Conservation (phyloP, 495 filamentous ascomycete genomes). For the Neurospora sp. region DNA sequence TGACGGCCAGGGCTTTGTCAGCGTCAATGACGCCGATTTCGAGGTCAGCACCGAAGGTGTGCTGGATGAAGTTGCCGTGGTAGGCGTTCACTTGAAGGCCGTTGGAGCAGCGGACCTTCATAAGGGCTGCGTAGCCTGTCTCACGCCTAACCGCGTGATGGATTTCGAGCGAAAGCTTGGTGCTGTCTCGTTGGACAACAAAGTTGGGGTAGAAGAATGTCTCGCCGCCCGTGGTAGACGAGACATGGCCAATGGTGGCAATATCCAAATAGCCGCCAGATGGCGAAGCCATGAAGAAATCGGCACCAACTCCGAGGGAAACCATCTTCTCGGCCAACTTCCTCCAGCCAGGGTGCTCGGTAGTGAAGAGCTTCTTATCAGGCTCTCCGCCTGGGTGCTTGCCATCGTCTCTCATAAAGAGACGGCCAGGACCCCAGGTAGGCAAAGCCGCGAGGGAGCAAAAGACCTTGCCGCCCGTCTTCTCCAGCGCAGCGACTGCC, state of each 20-base stretch:
- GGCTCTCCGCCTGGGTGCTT: slow-evolving; percentile 79
- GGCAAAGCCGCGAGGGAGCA: slow-evolving; percentile 77
- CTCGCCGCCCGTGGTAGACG: slow-evolving; percentile 79
- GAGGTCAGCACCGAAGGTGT: slow-evolving; percentile 88
- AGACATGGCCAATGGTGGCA: slow-evolving; percentile 77
- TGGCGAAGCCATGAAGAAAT: slow-evolving; percentile 89
- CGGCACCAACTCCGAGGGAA: slow-evolving; percentile 74
- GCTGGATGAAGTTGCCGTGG: slow-evolving; percentile 92
- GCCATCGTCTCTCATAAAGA: slow-evolving; percentile 78
- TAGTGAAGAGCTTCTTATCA: slow-evolving; percentile 85
- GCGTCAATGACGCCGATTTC: slow-evolving; percentile 90
- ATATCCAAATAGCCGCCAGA: slow-evolving; percentile 87
- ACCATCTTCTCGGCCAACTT: slow-evolving; percentile 83
- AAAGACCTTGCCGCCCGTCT: slow-evolving; percentile 86
- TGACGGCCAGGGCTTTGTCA: slow-evolving; percentile 85
- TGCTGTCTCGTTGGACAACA: slow-evolving; percentile 70
- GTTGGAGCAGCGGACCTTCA: slow-evolving; percentile 98
- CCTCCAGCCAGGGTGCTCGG: slow-evolving; percentile 75
- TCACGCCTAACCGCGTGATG: slow-evolving; percentile 81
- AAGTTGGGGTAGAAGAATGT: slow-evolving; percentile 96
- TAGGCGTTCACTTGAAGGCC: slow-evolving; percentile 90
- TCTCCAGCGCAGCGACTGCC: slow-evolving; percentile 66
- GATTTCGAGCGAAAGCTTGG: slow-evolving; percentile 78
- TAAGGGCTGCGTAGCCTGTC: slow-evolving; percentile 90
- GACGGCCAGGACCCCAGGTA: slow-evolving; percentile 77